phyloP scores from a whole-genome alignment of 176 grass and related monocot genomes.

The Raddia guianensis region DNA sequence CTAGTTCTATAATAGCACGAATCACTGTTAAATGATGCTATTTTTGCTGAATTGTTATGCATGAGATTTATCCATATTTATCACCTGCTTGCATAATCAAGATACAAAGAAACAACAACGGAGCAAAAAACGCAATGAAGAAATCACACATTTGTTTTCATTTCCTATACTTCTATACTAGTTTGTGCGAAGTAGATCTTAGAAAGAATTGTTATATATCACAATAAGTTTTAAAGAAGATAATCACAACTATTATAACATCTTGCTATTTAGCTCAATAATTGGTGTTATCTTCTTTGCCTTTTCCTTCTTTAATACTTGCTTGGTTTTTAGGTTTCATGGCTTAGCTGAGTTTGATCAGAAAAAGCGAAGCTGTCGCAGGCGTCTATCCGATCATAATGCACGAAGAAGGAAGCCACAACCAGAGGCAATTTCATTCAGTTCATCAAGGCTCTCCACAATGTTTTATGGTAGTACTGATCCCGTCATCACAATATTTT shows the following conservation, averaged over 20 bases:
- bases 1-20: not conserved
- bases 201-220: not conserved
- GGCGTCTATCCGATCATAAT: conserved; percentile 89
- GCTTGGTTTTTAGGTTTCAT: conserved; percentile 69
- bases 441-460: conserved; percentile 62
- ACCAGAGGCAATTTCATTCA: conserved; percentile 68
- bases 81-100: not conserved
- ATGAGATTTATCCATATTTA: not conserved
- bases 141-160: not conserved
- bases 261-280: not conserved
- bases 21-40: not conserved
- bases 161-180: not conserved
- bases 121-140: not conserved
- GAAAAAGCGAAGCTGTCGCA: conserved; percentile 88
- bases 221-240: not conserved
- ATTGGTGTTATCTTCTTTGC: not conserved
- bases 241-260: not conserved
- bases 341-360: conserved; percentile 86
- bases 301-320: not conserved
- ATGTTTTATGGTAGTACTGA: conserved; percentile 68
- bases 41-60: not conserved
- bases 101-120: not conserved
- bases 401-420: conserved; percentile 80
- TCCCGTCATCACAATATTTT: conserved; percentile 24
- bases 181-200: not conserved